phyloP scores from a whole-genome alignment of 169 alveolate genomes.

The Theileria equi region DNA sequence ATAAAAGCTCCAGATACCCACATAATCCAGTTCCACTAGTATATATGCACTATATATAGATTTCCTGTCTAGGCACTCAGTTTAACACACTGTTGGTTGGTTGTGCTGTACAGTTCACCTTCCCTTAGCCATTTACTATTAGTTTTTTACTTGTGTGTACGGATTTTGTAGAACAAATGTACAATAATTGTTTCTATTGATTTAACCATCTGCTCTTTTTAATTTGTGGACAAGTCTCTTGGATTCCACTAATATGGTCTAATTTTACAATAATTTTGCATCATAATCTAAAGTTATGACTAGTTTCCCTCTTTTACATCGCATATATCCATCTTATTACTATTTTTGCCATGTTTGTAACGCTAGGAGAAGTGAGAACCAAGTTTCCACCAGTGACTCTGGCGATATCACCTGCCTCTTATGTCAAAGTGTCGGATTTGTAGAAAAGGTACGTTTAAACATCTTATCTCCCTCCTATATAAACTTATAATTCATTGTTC shows the following conservation, averaged over 20 bases:
- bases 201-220: background rate
- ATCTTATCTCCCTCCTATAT: background rate
- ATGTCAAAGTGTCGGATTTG: constrained; percentile 54
- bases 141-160: too few relatives aligned
- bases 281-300: background rate
- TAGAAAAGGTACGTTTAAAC: constrained; percentile 54
- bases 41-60: too few relatives aligned
- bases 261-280: background rate
- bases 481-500: too few relatives aligned
- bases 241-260: background rate
- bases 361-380: background rate
- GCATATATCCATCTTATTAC: background rate
- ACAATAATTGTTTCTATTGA: background rate
- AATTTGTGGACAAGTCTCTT: background rate
- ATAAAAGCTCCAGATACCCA: constrained; percentile 64
- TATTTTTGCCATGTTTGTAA: constrained; percentile 61
- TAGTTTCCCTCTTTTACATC: background rate
- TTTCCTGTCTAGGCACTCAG: too few relatives aligned
- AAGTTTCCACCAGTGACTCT: background rate
- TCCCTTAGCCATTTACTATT: too few relatives aligned
- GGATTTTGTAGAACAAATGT: too few relatives aligned
- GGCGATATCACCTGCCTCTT: constrained; percentile 45
- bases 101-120: too few relatives aligned
- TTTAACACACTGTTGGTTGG: too few relatives aligned
- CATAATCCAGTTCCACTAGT: constrained; percentile 65